A percentile compares a stretch with the other conserved stretches of the same genome.
Evolutionary conservation across 2,329 filamentous ascomycete genomes (phyloP).

Genomic region (Colletotrichum salicis): DNA sequence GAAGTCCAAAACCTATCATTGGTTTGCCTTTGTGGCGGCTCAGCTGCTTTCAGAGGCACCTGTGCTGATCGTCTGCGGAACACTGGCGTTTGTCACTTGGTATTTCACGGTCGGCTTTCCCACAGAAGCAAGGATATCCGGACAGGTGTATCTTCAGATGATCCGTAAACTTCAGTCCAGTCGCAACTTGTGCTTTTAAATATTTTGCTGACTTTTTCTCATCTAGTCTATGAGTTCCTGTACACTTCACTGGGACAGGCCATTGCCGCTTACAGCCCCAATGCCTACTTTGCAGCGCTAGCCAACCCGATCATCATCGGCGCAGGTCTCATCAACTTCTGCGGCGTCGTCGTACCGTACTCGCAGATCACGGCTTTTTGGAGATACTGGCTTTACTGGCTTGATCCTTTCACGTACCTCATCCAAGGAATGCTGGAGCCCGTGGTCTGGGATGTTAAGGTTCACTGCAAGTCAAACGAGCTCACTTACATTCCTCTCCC

Average conservation of each 20-base stretch:
- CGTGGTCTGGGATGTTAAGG: conserved; percentile 50
- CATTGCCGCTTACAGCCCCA: conserved; percentile 61
- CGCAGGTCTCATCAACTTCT: conserved; percentile 48
- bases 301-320: conserved; percentile 58
- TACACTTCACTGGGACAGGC: conserved; percentile 55
- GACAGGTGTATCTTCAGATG: conserved; percentile 41
- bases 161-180: conserved; percentile 33
- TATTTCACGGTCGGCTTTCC: conserved; percentile 55
- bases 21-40: conserved; percentile 58
- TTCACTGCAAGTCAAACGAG: conserved; percentile 47
- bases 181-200: conserved; percentile 32
- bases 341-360: conserved; percentile 41
- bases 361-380: conserved; percentile 39
- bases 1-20: conserved; percentile 62
- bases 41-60: conserved; percentile 59
- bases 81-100: conserved; percentile 57
- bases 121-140: conserved; percentile 36
- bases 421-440: conserved; percentile 50
- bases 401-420: conserved; percentile 55
- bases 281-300: conserved; percentile 59
- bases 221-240: conserved; percentile 49
- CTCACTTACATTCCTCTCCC: conserved; percentile 29
- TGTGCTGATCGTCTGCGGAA: conserved; percentile 55
- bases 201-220: neutral
- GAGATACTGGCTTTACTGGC: conserved; percentile 51